Evolutionary conservation across 2,329 filamentous ascomycete species (phyloP), one percentile per base, ranked within the genome.

Genomic region (Paraphoma chrysanthemicola): DNA sequence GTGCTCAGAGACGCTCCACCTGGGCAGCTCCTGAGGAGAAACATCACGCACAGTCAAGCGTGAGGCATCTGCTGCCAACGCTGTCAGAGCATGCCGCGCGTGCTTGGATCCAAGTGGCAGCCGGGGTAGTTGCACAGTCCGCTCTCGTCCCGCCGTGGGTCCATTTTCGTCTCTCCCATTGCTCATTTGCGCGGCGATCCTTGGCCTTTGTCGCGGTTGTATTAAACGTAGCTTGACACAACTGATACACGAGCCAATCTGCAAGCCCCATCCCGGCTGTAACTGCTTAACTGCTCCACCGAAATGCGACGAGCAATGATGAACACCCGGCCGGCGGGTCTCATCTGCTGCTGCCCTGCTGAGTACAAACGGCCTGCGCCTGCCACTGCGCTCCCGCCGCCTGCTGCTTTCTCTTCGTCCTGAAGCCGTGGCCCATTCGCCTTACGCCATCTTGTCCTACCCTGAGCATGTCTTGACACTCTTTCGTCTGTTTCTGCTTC

Each of bases 391-490:
- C 48, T 18, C 23, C 16, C 29, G 28, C 42, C 16, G 23, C 36
- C 46, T 28, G 12, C 28, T 46, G 45, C 51, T 56, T 43, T 53
- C 29, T 44, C 48, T 36, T 42, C 51, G 31, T 23, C 23, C 44
- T 52, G 47, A 43, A 31, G 45, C 30, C 46, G 45, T 53, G 31
- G 45, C 53, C 41, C 54, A 44, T 49, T 48, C 43, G 45, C 47
- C 53, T 56, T 29, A 12, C 39, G 23, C 48, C 39, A 44, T 28
- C 5, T 23, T 23, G 23, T 23, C n/a, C 48, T 29, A 36, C 17
- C 51, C 44, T 57, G 55, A 59, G 63, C 59, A 69, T 70, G 67
- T 62, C 49, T 60, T 64, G 57, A 66, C 59, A 23, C 56, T 53
- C 61, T 53, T 43, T 62, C 54, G 53, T 64, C 59, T 42, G 14